Evolutionary conservation across 306 rosid genomes (phyloP).

Genomic region (Cicer pinnatifidum): DNA sequence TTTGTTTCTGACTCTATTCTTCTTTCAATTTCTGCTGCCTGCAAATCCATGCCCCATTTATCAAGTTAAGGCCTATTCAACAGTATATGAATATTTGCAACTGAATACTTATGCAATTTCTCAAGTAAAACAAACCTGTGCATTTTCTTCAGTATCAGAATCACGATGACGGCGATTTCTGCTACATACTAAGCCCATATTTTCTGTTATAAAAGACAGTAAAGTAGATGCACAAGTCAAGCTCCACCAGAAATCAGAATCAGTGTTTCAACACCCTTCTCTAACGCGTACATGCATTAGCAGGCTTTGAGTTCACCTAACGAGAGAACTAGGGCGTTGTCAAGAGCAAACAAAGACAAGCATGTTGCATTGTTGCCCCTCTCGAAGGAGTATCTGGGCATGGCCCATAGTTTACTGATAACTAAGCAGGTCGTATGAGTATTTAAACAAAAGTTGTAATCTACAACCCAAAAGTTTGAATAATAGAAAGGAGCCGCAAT

Average conservation of each 20-base stretch:
- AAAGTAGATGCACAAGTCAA: constrained; percentile 66
- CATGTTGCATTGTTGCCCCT: not conserved
- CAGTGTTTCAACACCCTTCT: constrained; percentile 45
- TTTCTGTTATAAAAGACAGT: constrained; percentile 66
- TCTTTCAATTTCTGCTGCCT: constrained; percentile 92
- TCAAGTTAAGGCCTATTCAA: constrained; percentile 30
- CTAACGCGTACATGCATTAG: not conserved
- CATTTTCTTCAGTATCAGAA: constrained; percentile 77
- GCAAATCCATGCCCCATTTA: constrained; percentile 46
- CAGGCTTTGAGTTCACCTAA: not conserved
- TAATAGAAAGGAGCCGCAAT: too few species aligned
- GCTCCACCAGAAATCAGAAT: constrained; percentile 47
- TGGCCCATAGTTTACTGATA: too few species aligned
- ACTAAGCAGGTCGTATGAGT: too few species aligned
- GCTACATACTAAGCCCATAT: constrained; percentile 95
- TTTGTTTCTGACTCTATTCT: constrained; percentile 90
- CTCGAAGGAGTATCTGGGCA: constrained; percentile 9
- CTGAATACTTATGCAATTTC: not conserved
- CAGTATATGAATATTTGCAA: constrained; percentile 7
- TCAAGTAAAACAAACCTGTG: constrained; percentile 62
- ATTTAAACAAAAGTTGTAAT: too few species aligned
- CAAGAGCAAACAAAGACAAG: constrained; percentile 36
- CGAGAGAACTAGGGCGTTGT: constrained; percentile 46
- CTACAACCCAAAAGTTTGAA: too few species aligned
- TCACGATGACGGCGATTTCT: constrained; percentile 69